phyloP scores from a whole-genome alignment of 768 basidiomycete species.

The Trametes elegans region DNA sequence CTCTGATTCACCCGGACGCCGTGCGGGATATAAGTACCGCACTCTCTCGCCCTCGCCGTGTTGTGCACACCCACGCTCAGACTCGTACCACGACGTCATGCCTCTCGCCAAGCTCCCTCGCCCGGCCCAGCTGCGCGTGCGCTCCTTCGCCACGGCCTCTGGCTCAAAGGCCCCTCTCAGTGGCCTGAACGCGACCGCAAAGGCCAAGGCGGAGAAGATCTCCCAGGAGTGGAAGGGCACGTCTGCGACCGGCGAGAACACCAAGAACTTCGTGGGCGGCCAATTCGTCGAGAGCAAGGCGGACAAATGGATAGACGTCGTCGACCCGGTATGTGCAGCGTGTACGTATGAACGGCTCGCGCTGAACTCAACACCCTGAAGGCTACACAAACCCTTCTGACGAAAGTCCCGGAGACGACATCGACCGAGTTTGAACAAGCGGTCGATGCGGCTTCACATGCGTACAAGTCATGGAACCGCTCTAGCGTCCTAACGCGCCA shows the following conservation, averaged over 20 bases:
- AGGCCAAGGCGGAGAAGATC: conserved; percentile 63
- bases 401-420: conserved; percentile 88
- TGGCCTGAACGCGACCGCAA: conserved; percentile 53
- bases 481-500: conserved; percentile 86
- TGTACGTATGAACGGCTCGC: neutral
- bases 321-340: conserved; percentile 71
- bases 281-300: conserved; percentile 84
- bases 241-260: conserved; percentile 76
- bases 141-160: conserved; percentile 27
- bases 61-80: neutral
- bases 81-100: conserved; percentile 1
- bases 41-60: neutral
- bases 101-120: conserved; percentile 18
- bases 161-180: conserved; percentile 32
- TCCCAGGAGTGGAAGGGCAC: conserved; percentile 86
- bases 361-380: conserved; percentile 28
- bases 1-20: conserved; percentile 1
- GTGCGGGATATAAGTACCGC: neutral
- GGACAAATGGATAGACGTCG: conserved; percentile 78
- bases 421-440: conserved; percentile 77
- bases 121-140: conserved; percentile 16
- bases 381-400: conserved; percentile 90
- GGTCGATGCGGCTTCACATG: conserved; percentile 77
- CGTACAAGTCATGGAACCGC: conserved; percentile 86
- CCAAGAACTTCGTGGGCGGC: conserved; percentile 91